phyloP scores from a whole-genome alignment of 2,329 filamentous ascomycete species.

The Sarocladium strictum region DNA sequence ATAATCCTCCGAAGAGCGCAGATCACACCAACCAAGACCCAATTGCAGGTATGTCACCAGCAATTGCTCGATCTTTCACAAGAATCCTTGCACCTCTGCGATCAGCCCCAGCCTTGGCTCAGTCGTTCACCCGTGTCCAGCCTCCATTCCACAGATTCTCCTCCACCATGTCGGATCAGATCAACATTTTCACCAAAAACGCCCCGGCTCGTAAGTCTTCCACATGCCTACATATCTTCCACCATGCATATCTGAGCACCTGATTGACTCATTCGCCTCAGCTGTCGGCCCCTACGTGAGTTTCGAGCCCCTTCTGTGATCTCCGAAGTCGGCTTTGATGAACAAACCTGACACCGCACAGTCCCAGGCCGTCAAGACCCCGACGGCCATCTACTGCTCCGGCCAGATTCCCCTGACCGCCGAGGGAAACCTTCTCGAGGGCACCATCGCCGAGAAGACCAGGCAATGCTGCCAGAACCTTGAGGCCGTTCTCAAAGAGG shows the following conservation, averaged over 20 bases:
- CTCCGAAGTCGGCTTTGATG: neutral
- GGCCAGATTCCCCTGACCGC: slow-evolving; percentile 66
- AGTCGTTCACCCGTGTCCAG: slow-evolving; percentile 25
- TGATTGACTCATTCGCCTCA: slow-evolving; percentile 19
- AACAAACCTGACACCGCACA: slow-evolving; percentile 21
- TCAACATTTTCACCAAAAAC: slow-evolving; percentile 51
- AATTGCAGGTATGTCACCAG: slow-evolving; percentile 9
- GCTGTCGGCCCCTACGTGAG: slow-evolving; percentile 60
- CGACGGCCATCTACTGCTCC: slow-evolving; percentile 60
- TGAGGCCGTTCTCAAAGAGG: slow-evolving; percentile 73
- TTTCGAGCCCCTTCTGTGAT: slow-evolving; percentile 9
- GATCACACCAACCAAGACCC: neutral
- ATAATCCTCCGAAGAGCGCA: neutral
- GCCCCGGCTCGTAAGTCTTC: slow-evolving; percentile 49
- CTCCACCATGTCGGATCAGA: slow-evolving; percentile 41
- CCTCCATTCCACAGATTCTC: slow-evolving; percentile 18
- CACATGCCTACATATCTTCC: neutral
- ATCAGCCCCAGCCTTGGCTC: neutral
- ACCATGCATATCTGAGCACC: neutral
- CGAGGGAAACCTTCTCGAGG: slow-evolving; percentile 49
- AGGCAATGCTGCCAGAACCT: slow-evolving; percentile 67
- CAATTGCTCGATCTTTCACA: slow-evolving; percentile 7
- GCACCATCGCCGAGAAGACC: slow-evolving; percentile 59
- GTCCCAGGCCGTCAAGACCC: slow-evolving; percentile 63
- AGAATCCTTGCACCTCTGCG: neutral